These are phyloP conservation scores for Podospora conica DNA, from an alignment of 495 filamentous ascomycete species.

Conservation along the genomic window DNA sequence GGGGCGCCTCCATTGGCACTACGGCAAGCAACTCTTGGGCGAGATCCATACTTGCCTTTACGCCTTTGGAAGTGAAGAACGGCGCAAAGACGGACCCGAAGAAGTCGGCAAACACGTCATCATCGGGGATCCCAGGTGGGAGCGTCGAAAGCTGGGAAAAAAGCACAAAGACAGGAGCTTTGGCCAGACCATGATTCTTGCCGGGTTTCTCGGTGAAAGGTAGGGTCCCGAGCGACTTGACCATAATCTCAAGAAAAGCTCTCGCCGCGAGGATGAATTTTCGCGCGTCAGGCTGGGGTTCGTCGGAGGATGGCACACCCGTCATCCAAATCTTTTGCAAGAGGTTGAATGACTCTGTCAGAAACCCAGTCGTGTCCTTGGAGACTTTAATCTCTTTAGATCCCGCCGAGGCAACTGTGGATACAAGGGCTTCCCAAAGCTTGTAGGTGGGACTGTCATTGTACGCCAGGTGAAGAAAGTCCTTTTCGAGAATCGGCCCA, in stretches of 20 bases:
- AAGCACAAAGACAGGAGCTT: slow-evolving; percentile 44
- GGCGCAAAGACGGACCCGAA: slow-evolving; percentile 38
- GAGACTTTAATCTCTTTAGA: slow-evolving; percentile 88
- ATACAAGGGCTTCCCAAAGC: slow-evolving; percentile 66
- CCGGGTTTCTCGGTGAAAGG: slow-evolving; percentile 70
- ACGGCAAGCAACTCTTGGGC: slow-evolving; percentile 36
- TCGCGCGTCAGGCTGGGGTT: slow-evolving; percentile 12
- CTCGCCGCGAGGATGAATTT: slow-evolving; percentile 58
- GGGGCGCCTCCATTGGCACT: slow-evolving; percentile 33
- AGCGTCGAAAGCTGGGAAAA: slow-evolving; percentile 42
- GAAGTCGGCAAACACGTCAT: slow-evolving; percentile 37
- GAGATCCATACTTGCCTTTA: slow-evolving; percentile 35
- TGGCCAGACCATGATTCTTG: slow-evolving; percentile 32
- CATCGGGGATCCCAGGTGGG: slow-evolving; percentile 37
- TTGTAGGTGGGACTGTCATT: slow-evolving; percentile 43
- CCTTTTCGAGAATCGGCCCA: slow-evolving; percentile 53
- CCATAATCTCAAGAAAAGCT: slow-evolving; percentile 54
- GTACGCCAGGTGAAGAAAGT: slow-evolving; percentile 44
- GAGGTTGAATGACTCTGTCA: slow-evolving; percentile 62
- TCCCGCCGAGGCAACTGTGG: slow-evolving; percentile 66
- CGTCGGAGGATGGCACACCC: slow-evolving; percentile 16
- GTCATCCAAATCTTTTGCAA: slow-evolving; percentile 62
- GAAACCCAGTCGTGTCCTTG: slow-evolving; percentile 69
- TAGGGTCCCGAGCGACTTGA: slow-evolving; percentile 60
- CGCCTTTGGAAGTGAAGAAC: slow-evolving; percentile 40